A percentile compares a stretch with the other conserved stretches of the same genome.
Conservation (phyloP, 2,329 filamentous ascomycete genomes). For the Plenodomus tracheiphilus region DNA sequence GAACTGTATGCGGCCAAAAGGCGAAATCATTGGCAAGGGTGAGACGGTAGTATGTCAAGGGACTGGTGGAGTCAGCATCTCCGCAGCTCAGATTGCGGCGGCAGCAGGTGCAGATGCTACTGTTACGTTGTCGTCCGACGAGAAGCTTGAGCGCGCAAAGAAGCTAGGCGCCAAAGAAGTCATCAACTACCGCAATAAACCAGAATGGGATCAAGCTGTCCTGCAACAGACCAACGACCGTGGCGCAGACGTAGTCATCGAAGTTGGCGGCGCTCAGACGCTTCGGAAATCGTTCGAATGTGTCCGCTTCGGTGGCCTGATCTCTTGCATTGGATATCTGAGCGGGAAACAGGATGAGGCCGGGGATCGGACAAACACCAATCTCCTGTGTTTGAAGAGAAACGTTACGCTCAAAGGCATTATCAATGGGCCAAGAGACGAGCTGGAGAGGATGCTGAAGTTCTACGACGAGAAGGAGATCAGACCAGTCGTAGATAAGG, state of each 20-base stretch:
- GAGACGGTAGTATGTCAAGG: conserved; percentile 48
- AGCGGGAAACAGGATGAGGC: conserved; percentile 59
- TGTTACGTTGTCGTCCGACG: conserved; percentile 61
- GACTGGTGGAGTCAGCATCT: conserved; percentile 50
- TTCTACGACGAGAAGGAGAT: conserved; percentile 50
- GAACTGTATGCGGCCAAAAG: conserved; percentile 62
- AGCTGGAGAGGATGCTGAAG: conserved; percentile 50
- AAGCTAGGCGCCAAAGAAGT: conserved; percentile 61
- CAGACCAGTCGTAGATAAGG: conserved; percentile 46
- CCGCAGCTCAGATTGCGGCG: conserved; percentile 47
- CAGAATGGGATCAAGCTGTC: conserved; percentile 64
- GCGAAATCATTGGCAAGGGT: conserved; percentile 51
- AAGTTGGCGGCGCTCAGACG: conserved; percentile 56
- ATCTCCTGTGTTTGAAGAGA: conserved; percentile 57
- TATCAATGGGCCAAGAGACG: conserved; percentile 64
- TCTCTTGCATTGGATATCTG: conserved; percentile 49
- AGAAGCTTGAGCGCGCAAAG: conserved; percentile 58
- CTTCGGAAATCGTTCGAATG: conserved; percentile 51
- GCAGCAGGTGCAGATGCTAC: conserved; percentile 55
- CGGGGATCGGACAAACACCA: conserved; percentile 62
- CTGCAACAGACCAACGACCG: conserved; percentile 49
- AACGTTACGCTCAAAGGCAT: conserved; percentile 62
- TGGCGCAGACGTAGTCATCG: conserved; percentile 56
- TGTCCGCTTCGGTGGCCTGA: conserved; percentile 48
- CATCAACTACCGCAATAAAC: conserved; percentile 63